Evolutionary conservation across 1,139 yeast species (phyloP).

Genomic region (Hyphopichia burtonii): DNA sequence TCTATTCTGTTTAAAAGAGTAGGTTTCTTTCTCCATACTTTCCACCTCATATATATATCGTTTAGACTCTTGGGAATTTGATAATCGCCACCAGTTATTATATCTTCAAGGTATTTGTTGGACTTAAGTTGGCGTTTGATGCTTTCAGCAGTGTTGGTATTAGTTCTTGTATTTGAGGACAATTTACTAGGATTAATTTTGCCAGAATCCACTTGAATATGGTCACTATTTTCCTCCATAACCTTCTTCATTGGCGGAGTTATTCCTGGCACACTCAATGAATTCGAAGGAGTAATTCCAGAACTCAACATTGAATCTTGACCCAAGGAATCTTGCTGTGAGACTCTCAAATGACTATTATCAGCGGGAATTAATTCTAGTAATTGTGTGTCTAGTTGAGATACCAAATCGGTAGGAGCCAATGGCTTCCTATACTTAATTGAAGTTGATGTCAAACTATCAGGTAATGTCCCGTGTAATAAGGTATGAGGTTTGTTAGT

Average conservation of each 20-base stretch:
- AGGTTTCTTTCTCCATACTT: conserved; percentile 86
- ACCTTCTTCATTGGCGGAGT: conserved; percentile 24
- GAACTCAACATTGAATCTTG: conserved; percentile 12
- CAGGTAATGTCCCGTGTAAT: conserved; percentile 6
- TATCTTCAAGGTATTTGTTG: conserved; percentile 35
- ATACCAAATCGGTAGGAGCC: background rate
- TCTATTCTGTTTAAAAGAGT: conserved; percentile 81
- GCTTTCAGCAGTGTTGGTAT: background rate
- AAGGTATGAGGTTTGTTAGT: conserved; percentile 6
- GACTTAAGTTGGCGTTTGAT: conserved; percentile 11
- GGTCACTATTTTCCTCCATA: conserved; percentile 20
- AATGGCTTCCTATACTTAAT: conserved; percentile 1
- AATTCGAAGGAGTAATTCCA: conserved; percentile 31
- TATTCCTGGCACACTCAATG: conserved; percentile 20
- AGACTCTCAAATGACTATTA: conserved; percentile 3
- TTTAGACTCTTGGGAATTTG: conserved; percentile 38
- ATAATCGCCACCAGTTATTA: conserved; percentile 32
- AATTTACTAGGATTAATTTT: background rate
- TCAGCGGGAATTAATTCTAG: conserved; percentile 22
- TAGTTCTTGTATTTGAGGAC: background rate
- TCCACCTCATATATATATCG: conserved; percentile 54
- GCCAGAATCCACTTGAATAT: background rate
- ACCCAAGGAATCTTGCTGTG: background rate
- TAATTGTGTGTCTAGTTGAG: conserved; percentile 15
- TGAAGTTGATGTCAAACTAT: conserved; percentile 5